Base-by-base conservation (phyloP, 1,139 yeast species). In the Candida sp. region DNA sequence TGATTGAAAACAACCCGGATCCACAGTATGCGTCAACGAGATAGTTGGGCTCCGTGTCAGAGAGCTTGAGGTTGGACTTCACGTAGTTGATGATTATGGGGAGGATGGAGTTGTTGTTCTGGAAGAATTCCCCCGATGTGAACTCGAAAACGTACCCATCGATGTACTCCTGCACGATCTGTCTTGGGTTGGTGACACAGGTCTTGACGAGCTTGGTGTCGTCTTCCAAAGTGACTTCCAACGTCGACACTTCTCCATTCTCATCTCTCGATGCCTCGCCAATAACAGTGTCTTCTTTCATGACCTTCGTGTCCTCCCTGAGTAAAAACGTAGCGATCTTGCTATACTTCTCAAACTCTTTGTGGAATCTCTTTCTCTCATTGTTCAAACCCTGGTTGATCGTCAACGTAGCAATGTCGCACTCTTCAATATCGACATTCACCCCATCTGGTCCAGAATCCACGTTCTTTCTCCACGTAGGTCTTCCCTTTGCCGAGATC, bases 11-110 rank as follows among this genome's bases (percentile, higher is more conserved):
- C 47, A 94, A 74, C 0, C 99, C 99, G 3, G 97, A 90, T 3
- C 99, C 99, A 77, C 99, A 94, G 72, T 94, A 94, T 0, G 99
- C 97, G 68, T 94, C 99, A 28, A 94, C 97, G 49, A 94, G 75
- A 66, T 86, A 92, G 55, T 70, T 73, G 7, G 71, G 78, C 11
- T 83, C 82, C 5, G 72, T 73, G 8, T 34, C 30, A 3, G 81
- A 73, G 40, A 85, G 77, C 42, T 72, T 72, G 48, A 91, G 70
- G 62, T 90, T 90, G 22, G 85, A 81, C 54, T 86, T 83, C 22
- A 94, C 99, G 63, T 91, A 92, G 44, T 76, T 74, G 1, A 96
- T 89, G 7, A 94, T 96, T 2, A 77, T 70, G 1, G 97, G 97
- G 55, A 94, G 75, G 35, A 94, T 94, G 23, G 96, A 87, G 67